Evolutionary conservation across 495 filamentous ascomycete genomes (phyloP), one percentile per base, ranked within the genome.

Genomic region (Talaromyces proteolyticus): DNA sequence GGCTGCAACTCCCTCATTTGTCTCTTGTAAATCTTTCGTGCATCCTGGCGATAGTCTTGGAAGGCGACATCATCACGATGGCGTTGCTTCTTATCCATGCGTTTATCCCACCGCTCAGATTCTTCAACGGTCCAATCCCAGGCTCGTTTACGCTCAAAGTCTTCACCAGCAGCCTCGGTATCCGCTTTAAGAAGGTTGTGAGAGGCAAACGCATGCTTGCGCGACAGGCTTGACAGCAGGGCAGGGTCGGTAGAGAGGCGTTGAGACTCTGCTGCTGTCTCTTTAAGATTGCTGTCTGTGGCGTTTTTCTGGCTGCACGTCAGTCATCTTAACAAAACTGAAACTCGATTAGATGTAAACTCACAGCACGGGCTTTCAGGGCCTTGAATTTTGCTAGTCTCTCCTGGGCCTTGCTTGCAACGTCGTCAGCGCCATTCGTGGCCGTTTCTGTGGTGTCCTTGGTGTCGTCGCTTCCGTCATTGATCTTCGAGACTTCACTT

Each of bases 71-170:
- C 81, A 55, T 95, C 88, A 45, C 87, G 80, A 63, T 89, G 88
- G 21, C 79, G 76, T 53, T 81, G 83, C 70, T 91, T 94, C 78
- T 95, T 95, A 52, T 80, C 85, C 71, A 91, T 74, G 18, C 90
- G 82, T 66, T 82, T 84, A 62, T 98, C 93, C 93, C 93, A 98
- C 48, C 82, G 81, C 70, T 96, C 93, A 42, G 80, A 82, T 68
- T 98, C 93, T 21, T 96, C 93, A 14, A 91, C 71, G 0, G 93
- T 97, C 91, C 92, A 97, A 66, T 97, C 94, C 93, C 93, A 97
- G 1, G 92, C 91, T 23, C 94, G 84, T 70, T 97, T 96, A 50
- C 93, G 86, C 69, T 98, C 94, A 59, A 96, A 98, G 65, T 96
- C 91, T 53, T 88, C 89, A 10, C 92, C 91, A 0, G 75, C 74